phyloP scores from a whole-genome alignment of 371 early-diverging fungal species.

The Smittium mucronatum region DNA sequence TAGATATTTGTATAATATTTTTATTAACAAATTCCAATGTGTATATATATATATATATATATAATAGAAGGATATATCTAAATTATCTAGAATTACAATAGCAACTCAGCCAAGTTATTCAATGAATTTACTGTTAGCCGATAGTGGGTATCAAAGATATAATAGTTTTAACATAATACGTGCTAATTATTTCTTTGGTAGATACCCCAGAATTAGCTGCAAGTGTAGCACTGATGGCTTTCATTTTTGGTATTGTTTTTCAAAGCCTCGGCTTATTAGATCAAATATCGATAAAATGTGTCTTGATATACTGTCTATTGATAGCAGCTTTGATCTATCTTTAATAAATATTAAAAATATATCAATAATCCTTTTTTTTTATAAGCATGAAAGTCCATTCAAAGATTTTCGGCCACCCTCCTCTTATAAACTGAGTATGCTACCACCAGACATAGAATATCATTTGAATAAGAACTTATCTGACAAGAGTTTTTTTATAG shows the following conservation, averaged over 20 bases:
- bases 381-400: neutral
- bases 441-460: neutral
- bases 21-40: no score
- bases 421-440: neutral
- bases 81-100: neutral
- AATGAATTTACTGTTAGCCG: neutral
- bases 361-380: neutral
- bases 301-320: neutral
- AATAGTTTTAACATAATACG: neutral
- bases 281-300: neutral
- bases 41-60: no score
- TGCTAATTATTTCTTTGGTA: neutral
- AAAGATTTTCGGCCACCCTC: neutral
- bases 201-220: neutral
- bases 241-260: neutral
- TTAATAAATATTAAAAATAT: neutral
- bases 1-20: no score
- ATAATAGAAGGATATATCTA: neutral
- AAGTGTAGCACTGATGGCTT: neutral
- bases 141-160: neutral
- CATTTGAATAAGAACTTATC: neutral
- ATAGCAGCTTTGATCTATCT: neutral
- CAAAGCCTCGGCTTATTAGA: neutral
- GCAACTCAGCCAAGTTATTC: neutral
- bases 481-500: neutral